Evolutionary conservation across 164 flowering plant species (phyloP).

Genomic region (Kalanchoe fedtschenkoi): DNA sequence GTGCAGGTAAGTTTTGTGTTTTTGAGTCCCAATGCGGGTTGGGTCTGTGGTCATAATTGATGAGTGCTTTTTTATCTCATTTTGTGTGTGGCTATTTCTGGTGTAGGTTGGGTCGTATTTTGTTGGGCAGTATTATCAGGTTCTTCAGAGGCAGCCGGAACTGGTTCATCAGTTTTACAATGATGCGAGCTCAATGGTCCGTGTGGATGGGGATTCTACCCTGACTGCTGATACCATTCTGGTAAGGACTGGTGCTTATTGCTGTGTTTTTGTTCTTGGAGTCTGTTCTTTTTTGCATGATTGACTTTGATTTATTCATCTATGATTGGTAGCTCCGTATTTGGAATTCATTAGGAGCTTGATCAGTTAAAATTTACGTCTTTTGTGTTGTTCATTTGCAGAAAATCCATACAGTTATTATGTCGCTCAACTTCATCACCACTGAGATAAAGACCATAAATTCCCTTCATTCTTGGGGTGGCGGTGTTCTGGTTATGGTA

Average conservation of each 20-base stretch:
- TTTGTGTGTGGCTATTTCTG: neutral
- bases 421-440: conserved; percentile 55
- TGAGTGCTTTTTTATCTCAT: neutral
- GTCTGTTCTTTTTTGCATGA: neutral
- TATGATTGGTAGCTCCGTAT: neutral
- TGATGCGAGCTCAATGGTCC: conserved; percentile 71
- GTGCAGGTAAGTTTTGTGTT: neutral
- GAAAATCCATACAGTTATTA: conserved; percentile 65
- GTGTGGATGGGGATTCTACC: conserved; percentile 47
- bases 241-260: conserved; percentile 24
- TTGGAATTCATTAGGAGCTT: neutral
- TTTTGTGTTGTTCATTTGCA: conserved; percentile 22
- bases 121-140: conserved; percentile 73
- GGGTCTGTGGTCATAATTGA: neutral
- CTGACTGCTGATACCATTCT: conserved; percentile 53
- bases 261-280: neutral
- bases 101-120: conserved; percentile 77
- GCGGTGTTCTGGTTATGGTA: conserved; percentile 74
- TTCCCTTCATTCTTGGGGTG: conserved; percentile 74
- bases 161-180: conserved; percentile 70
- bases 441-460: conserved; percentile 72
- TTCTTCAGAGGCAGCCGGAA: conserved; percentile 66
- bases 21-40: neutral
- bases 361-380: neutral
- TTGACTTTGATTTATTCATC: neutral